phyloP scores from a whole-genome alignment of 2,329 filamentous ascomycete species.

The Fonsecaea pedrosoi region DNA sequence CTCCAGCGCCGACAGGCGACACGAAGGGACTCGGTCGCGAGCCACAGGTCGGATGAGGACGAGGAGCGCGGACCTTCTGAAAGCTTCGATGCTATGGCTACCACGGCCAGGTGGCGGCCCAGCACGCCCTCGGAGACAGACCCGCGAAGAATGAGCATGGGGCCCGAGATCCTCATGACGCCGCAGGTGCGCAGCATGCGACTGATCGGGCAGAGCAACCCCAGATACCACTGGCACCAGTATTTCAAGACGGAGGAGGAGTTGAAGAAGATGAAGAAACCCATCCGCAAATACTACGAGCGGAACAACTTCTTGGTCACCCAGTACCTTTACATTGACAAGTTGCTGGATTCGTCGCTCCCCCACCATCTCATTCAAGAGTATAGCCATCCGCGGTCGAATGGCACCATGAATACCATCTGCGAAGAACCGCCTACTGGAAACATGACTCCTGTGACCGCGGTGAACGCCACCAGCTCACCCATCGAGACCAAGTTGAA shows the following conservation, averaged over 20 bases:
- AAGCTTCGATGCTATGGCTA: conserved; percentile 10
- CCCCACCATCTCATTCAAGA: conserved; percentile 91
- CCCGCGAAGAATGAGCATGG: conserved; percentile 35
- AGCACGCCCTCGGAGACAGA: conserved; percentile 30
- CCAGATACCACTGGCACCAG: conserved; percentile 80
- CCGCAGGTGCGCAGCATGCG: conserved; percentile 66
- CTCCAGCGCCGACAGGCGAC: conserved; percentile 21
- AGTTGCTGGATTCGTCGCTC: conserved; percentile 87
- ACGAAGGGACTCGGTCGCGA: conserved; percentile 32
- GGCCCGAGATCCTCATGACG: conserved; percentile 41
- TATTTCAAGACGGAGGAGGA: conserved; percentile 86
- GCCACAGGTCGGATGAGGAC: conserved; percentile 35
- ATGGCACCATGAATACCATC: conserved; percentile 71
- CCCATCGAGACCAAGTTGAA: conserved; percentile 61
- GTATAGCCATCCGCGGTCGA: conserved; percentile 69
- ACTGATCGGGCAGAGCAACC: conserved; percentile 87
- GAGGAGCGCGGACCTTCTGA: conserved; percentile 31
- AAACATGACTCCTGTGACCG: conserved; percentile 39
- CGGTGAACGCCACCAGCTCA: conserved; percentile 25
- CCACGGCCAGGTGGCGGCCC: conserved; percentile 36
- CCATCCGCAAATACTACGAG: conserved; percentile 85
- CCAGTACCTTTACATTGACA: conserved; percentile 92
- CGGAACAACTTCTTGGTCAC: conserved; percentile 86
- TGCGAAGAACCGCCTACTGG: conserved; percentile 65
- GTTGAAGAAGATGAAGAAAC: conserved; percentile 72